Evolutionary conservation across 2,329 filamentous ascomycete species (phyloP).

Genomic region (Cladophialophora immunda): DNA sequence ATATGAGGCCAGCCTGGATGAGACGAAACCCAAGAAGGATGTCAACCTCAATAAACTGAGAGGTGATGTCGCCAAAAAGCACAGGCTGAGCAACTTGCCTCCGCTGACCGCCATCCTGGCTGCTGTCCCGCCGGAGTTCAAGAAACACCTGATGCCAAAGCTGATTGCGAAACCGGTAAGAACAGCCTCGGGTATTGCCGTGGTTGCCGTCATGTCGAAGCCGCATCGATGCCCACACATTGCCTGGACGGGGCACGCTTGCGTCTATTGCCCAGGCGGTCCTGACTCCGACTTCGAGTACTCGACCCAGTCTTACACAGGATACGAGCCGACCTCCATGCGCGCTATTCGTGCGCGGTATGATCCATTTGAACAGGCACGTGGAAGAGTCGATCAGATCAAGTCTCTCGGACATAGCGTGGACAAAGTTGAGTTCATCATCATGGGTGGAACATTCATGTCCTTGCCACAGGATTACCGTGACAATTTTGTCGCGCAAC

Average conservation of each 20-base stretch:
- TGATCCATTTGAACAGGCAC: constrained; percentile 96
- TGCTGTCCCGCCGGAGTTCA: constrained; percentile 98
- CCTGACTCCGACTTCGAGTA: constrained; percentile 99
- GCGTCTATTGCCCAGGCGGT: constrained; percentile 96
- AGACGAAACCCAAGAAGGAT: constrained; percentile 77
- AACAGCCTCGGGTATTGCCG: constrained; percentile 95
- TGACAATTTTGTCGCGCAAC: constrained; percentile 90
- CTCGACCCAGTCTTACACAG: constrained; percentile 97
- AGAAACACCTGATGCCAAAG: constrained; percentile 97
- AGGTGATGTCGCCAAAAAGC: constrained; percentile 89
- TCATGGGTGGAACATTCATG: constrained; percentile 99
- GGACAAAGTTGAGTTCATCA: constrained; percentile 99
- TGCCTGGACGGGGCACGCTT: constrained; percentile 93
- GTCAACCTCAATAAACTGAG: constrained; percentile 92
- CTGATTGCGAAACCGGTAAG: constrained; percentile 96
- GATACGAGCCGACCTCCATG: constrained; percentile 99
- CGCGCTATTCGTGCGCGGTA: constrained; percentile 95
- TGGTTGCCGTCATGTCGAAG: constrained; percentile 99
- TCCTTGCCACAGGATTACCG: constrained; percentile 88
- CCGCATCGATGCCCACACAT: constrained; percentile 97
- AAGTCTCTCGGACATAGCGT: constrained; percentile 95
- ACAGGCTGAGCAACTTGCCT: constrained; percentile 85
- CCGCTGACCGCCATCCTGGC: constrained; percentile 96
- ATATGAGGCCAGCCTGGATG: constrained; percentile 81
- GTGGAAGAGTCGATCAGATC: constrained; percentile 95